Evolutionary conservation across 148 eudicot species (phyloP).

Genomic region (Talinum fruticosum): DNA sequence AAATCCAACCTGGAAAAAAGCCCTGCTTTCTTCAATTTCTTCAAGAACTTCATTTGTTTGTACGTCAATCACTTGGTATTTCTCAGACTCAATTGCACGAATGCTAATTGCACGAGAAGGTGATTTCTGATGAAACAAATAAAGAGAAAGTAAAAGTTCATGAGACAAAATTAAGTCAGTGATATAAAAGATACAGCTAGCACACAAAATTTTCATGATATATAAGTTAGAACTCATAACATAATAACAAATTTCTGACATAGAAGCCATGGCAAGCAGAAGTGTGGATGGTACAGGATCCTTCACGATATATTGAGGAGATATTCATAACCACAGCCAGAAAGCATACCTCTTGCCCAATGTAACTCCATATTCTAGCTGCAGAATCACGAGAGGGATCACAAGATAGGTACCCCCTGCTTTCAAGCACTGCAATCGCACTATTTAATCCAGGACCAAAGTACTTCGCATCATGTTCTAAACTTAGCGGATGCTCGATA

Average conservation of each 20-base stretch:
- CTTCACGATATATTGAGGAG: background rate
- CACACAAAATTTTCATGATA: background rate
- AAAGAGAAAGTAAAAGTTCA: background rate
- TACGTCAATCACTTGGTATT: constrained; percentile 74
- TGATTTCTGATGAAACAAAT: constrained; percentile 47
- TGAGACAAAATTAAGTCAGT: background rate
- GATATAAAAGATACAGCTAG: background rate
- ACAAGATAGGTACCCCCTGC: constrained; percentile 53
- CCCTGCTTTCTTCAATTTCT: constrained; percentile 97
- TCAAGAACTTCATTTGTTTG: constrained; percentile 73
- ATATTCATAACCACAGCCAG: background rate
- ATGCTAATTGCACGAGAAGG: constrained; percentile 67
- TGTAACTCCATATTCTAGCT: constrained; percentile 71
- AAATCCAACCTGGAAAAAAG: constrained; percentile 83
- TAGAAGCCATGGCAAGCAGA: background rate
- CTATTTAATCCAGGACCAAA: constrained; percentile 68
- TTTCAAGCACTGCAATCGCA: constrained; percentile 53
- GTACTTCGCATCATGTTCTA: constrained; percentile 64
- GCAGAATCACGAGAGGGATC: constrained; percentile 53
- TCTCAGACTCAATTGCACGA: constrained; percentile 86
- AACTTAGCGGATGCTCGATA: constrained; percentile 74
- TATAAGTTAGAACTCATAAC: background rate
- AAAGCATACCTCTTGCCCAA: constrained; percentile 73
- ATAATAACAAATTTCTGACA: background rate
- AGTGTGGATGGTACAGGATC: background rate